Conservation (phyloP, 106 monocot genomes). For the Acorus calamus region DNA sequence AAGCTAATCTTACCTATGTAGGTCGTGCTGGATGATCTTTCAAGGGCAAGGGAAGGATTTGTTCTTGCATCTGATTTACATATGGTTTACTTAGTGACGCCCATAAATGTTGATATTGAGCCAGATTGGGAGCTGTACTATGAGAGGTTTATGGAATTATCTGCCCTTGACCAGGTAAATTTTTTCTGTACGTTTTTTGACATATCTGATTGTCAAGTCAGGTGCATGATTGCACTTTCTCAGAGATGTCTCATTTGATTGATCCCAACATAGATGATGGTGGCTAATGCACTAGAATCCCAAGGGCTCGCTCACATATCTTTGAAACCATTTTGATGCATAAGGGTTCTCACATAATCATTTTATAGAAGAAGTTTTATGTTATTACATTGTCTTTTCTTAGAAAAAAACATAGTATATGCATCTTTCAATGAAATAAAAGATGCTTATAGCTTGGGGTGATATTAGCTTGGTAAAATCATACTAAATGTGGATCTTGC, state of each 20-base stretch:
- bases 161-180: constrained; percentile 72
- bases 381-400: too few relatives aligned
- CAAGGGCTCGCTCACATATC: too few relatives aligned
- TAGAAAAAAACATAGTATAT: too few relatives aligned
- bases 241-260: neutral
- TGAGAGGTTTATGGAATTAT: constrained; percentile 88
- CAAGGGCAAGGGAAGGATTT: constrained; percentile 96
- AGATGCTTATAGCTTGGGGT: too few relatives aligned
- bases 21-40: constrained; percentile 89
- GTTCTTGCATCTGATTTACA: constrained; percentile 98
- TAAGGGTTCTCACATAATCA: too few relatives aligned
- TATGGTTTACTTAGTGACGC: constrained; percentile 91
- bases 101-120: constrained; percentile 93
- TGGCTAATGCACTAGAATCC: too few relatives aligned
- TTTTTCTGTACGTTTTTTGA: neutral
- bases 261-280: too few relatives aligned
- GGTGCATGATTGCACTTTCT: neutral
- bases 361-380: too few relatives aligned
- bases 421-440: too few relatives aligned
- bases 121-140: constrained; percentile 99
- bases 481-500: too few relatives aligned
- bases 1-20: constrained; percentile 17
- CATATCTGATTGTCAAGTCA: neutral
- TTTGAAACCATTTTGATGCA: too few relatives aligned
- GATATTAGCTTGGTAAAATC: too few relatives aligned